Evolutionary conservation across 2,329 filamentous ascomycete genomes (phyloP).

Genomic region (Pseudocercospora ulei): DNA sequence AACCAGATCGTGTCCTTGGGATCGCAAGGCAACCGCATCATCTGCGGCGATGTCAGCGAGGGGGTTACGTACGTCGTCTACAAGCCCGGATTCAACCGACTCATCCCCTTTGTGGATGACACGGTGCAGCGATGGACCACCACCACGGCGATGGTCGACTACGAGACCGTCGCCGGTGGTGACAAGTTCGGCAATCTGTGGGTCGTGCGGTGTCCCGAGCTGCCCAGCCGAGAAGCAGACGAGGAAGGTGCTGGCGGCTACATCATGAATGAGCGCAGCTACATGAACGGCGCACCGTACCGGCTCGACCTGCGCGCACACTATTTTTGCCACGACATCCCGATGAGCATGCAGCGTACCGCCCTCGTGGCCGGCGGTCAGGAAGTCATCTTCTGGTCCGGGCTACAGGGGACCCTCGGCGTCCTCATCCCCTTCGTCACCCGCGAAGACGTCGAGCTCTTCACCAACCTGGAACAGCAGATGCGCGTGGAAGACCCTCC

Average conservation of each 20-base stretch:
- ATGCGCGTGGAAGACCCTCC: slow-evolving; percentile 78
- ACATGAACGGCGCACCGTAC: slow-evolving; percentile 81
- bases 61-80: slow-evolving; percentile 88
- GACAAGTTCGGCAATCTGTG: slow-evolving; percentile 98
- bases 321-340: slow-evolving; percentile 84
- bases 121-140: slow-evolving; percentile 83
- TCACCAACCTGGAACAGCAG: slow-evolving; percentile 85
- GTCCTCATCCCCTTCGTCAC: slow-evolving; percentile 85
- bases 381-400: slow-evolving; percentile 85
- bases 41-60: slow-evolving; percentile 87
- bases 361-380: slow-evolving; percentile 83
- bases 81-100: slow-evolving; percentile 79
- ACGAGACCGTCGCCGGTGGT: slow-evolving; percentile 86
- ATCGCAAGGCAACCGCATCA: slow-evolving; percentile 80
- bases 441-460: slow-evolving; percentile 93
- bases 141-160: slow-evolving; percentile 87
- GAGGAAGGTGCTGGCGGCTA: slow-evolving; percentile 85
- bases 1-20: slow-evolving; percentile 75
- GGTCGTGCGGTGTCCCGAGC: slow-evolving; percentile 76
- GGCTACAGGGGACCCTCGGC: slow-evolving; percentile 86
- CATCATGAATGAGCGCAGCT: slow-evolving; percentile 79
- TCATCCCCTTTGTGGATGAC: slow-evolving; percentile 91
- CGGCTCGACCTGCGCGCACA: slow-evolving; percentile 77
- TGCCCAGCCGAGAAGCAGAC: slow-evolving; percentile 79
- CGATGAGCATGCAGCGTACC: slow-evolving; percentile 80